These are phyloP conservation scores for Gardenia jasminoides DNA, from an alignment of 257 asterid species.

Conservation along the genomic window DNA sequence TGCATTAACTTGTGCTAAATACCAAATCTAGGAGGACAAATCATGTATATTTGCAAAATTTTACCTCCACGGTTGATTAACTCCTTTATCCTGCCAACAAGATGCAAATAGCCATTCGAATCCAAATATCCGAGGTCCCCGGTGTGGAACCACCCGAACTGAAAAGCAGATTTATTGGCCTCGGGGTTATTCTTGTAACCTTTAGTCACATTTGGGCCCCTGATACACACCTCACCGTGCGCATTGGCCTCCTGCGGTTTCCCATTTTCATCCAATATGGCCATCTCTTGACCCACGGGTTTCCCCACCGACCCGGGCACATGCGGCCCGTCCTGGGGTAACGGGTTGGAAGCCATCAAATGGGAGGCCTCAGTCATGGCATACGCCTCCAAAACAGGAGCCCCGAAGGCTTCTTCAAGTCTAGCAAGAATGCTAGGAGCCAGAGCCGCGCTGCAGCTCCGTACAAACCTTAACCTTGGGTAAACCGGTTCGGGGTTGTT, in stretches of 20 bases:
- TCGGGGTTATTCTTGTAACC: constrained; percentile 87
- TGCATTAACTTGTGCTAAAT: neutral
- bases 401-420: constrained; percentile 79
- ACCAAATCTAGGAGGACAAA: neutral
- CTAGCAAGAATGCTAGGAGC: constrained; percentile 81
- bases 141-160: constrained; percentile 86
- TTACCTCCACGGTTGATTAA: constrained; percentile 95
- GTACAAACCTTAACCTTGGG: constrained; percentile 86
- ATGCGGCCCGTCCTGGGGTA: constrained; percentile 78
- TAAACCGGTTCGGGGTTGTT: constrained; percentile 59
- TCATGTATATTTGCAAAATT: neutral
- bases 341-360: constrained; percentile 85
- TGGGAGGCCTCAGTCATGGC: constrained; percentile 97
- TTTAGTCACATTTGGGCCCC: constrained; percentile 79
- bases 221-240: constrained; percentile 82
- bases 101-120: constrained; percentile 81
- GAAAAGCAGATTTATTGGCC: constrained; percentile 75
- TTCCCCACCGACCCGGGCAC: constrained; percentile 80
- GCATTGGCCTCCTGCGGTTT: constrained; percentile 49
- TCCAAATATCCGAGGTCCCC: constrained; percentile 81
- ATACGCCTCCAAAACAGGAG: constrained; percentile 88
- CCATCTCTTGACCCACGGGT: constrained; percentile 96
- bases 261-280: constrained; percentile 66
- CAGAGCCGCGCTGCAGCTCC: constrained; percentile 97
- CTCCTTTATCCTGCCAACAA: constrained; percentile 91